A percentile compares a stretch with the other conserved stretches of the same genome.
Conservation (phyloP, 768 basidiomycete species). For the Crucibulum laeve region DNA sequence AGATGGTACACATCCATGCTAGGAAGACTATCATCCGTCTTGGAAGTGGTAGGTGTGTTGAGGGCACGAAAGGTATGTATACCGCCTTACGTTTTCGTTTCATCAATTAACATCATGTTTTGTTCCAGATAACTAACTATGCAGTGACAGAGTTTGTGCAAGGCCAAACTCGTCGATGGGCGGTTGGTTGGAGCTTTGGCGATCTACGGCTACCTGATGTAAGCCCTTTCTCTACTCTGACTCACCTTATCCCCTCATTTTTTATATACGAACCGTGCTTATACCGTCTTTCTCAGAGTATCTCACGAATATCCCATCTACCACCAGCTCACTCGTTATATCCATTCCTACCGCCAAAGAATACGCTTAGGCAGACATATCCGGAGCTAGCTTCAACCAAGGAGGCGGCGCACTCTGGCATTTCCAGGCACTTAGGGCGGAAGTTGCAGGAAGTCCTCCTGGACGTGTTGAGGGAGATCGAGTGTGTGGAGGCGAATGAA, state of each 20-base stretch:
- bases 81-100: not conserved
- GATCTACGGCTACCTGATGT: slow-evolving; percentile 74
- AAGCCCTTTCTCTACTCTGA: slow-evolving; percentile 20
- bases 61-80: slow-evolving; percentile 28
- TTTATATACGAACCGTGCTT: not conserved
- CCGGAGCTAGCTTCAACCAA: slow-evolving; percentile 52
- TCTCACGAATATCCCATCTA: slow-evolving; percentile 3
- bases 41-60: slow-evolving; percentile 53
- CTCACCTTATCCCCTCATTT: not conserved
- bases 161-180: slow-evolving; percentile 91
- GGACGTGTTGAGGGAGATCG: slow-evolving; percentile 27
- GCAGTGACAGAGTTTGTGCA: slow-evolving; percentile 80
- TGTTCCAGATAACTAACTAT: slow-evolving; percentile 75
- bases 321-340: slow-evolving; percentile 37
- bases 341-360: slow-evolving; percentile 52
- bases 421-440: not conserved
- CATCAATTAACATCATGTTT: not conserved
- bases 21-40: slow-evolving; percentile 78
- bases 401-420: slow-evolving; percentile 49
- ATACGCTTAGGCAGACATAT: slow-evolving; percentile 43
- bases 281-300: not conserved
- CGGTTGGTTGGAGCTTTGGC: slow-evolving; percentile 79
- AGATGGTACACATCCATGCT: slow-evolving; percentile 96
- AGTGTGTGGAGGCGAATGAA: slow-evolving; percentile 9
- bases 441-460: slow-evolving; percentile 15